Evolutionary conservation across 2,329 filamentous ascomycete genomes (phyloP).

Genomic region (Colletotrichum lindemuthianum): DNA sequence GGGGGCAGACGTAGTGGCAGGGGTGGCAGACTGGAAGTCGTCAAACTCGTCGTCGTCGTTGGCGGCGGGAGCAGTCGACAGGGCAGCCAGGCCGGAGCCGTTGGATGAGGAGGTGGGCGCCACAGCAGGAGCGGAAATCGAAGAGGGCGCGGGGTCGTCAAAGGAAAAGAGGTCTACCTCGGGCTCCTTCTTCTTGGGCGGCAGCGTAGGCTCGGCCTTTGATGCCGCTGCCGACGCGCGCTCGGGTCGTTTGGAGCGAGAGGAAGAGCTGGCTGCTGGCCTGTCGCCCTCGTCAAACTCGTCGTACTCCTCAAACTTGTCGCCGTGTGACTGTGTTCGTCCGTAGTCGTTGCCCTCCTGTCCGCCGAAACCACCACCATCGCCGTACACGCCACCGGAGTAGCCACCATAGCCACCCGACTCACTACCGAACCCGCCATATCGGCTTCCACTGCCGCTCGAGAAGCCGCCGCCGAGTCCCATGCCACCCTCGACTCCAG

Average conservation of each 20-base stretch:
- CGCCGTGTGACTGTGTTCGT: conserved; percentile 58
- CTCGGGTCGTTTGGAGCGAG: conserved; percentile 59
- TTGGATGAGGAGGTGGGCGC: conserved; percentile 55
- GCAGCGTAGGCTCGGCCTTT: conserved; percentile 64
- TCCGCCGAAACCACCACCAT: conserved; percentile 92
- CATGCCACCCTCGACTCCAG: conserved; percentile 87
- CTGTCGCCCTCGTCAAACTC: conserved; percentile 84
- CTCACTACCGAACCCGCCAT: conserved; percentile 93
- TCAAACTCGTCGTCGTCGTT: conserved; percentile 86
- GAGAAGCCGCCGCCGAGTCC: conserved; percentile 69
- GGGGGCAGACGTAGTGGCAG: conserved; percentile 62
- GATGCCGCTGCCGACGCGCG: conserved; percentile 62
- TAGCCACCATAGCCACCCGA: conserved; percentile 74
- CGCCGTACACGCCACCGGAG: conserved; percentile 86
- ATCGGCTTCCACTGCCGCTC: conserved; percentile 64
- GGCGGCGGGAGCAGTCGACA: conserved; percentile 49
- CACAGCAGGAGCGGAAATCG: conserved; percentile 53
- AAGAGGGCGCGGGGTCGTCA: conserved; percentile 74
- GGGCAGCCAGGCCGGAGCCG: conserved; percentile 57
- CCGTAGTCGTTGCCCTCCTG: conserved; percentile 70
- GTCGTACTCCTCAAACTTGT: conserved; percentile 96
- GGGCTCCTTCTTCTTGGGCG: conserved; percentile 85
- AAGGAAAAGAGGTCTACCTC: conserved; percentile 94
- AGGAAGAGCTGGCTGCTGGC: conserved; percentile 57
- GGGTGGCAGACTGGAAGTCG: conserved; percentile 87